Conservation (phyloP, 805 yeast species). For the Starmerella tilneyi region DNA sequence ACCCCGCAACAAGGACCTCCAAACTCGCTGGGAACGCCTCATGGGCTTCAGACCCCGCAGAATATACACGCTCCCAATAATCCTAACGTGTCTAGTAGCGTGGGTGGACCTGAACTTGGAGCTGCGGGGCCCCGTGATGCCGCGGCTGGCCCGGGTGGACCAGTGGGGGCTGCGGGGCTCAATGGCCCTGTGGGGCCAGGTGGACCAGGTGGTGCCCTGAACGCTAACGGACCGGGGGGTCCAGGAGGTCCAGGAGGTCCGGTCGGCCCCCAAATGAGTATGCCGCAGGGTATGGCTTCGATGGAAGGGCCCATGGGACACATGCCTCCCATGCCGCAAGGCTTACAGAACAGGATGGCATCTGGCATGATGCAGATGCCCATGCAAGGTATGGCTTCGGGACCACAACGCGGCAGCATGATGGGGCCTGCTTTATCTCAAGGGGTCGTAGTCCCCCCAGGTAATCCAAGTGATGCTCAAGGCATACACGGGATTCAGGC, state of each 20-base stretch:
- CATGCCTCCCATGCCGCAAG: background rate
- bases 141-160: no score
- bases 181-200: background rate
- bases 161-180: no score
- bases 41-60: conserved; percentile 11
- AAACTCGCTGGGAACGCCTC: conserved; percentile 3
- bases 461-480: background rate
- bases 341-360: background rate
- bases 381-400: conserved; percentile 1
- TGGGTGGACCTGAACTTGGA: no score
- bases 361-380: background rate
- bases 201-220: background rate
- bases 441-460: background rate
- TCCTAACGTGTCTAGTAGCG: no score
- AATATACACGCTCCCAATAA: background rate
- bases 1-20: background rate
- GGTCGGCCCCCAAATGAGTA: conserved; percentile 1
- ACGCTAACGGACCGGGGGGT: background rate
- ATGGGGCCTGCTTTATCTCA: conserved; percentile 7
- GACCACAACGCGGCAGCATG: background rate
- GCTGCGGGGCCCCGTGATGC: no score
- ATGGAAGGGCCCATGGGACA: background rate
- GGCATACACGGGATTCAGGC: background rate
- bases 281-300: background rate
- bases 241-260: background rate